Evolutionary conservation across 1,139 yeast species (phyloP), one percentile per base, ranked within the genome.

Genomic region (Hansenula lynferdii): DNA sequence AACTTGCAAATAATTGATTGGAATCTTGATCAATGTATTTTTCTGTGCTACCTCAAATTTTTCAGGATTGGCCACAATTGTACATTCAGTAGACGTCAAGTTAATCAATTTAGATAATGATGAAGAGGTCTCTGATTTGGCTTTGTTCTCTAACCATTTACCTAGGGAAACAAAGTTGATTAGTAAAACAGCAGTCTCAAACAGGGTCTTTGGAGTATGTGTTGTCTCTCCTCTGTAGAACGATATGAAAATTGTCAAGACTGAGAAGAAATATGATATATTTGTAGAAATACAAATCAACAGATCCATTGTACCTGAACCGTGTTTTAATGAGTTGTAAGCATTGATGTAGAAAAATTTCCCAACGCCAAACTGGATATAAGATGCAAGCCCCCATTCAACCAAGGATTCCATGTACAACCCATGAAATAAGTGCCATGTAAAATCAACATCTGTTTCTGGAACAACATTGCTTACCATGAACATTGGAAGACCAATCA

Each of bases 241-340:
- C 19, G 68, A 72, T 39, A 68, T 60, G 5, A 69, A 39, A 46
- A 78, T 77, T 1, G 94, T 73, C 20, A 79, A 59, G 1, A 84
- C 54, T 1, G 97, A 87, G 53, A 86, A 92, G 14, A 68, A 44
- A 54, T 79, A 92, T 3, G 97, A 85, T 23, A 85, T 78, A 36
- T 82, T 66, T 0, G 97, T 89, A 4, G 97, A 87, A 23, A 85
- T 69, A 41, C 85, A 80, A 27, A 94, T 92, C 45, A 94, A 69
- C 2, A 90, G 87, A 60, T 94, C 98, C 98, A 94, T 94, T 17
- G 94, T 89, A n/a, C 97, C 96, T 35, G 84, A 71, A 8, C 78
- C 72, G 50, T 84, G 87, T 40, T 66, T 66, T 15, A 89, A 46
- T n/a, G 95, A 82, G 35, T 72, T 73, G 51, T 63, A 68, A 10